A percentile compares a stretch with the other conserved stretches of the same genome.
These are phyloP conservation scores for Fraxinus pennsylvanica DNA, from an alignment of 257 asterid species.

Conservation along the genomic window DNA sequence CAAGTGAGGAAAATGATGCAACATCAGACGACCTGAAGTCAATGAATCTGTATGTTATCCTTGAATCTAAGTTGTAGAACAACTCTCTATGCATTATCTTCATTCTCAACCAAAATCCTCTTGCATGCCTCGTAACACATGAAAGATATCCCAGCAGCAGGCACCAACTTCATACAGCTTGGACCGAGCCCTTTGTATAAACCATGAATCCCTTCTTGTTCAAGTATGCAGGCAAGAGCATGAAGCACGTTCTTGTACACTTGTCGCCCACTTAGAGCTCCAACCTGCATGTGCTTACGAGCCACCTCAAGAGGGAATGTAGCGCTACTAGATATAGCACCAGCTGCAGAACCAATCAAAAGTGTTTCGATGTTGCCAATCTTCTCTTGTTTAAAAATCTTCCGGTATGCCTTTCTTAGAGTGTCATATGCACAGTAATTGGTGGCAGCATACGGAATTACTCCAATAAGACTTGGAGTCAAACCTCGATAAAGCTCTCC, in stretches of 20 bases:
- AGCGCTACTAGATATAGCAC: constrained; percentile 91
- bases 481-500: constrained; percentile 92
- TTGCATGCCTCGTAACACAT: constrained; percentile 98
- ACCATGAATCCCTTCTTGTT: constrained; percentile 75
- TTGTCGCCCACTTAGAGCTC: constrained; percentile 82
- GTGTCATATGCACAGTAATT: constrained; percentile 90
- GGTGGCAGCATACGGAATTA: constrained; percentile 85
- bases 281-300: constrained; percentile 92
- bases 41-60: constrained; percentile 27
- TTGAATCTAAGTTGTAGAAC: neutral
- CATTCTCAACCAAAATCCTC: constrained; percentile 76
- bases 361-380: constrained; percentile 88
- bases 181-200: constrained; percentile 88
- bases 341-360: constrained; percentile 83
- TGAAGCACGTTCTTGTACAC: constrained; percentile 82
- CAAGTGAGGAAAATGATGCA: constrained; percentile 7
- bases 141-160: constrained; percentile 96
- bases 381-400: constrained; percentile 56
- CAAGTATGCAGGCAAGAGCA: constrained; percentile 79
- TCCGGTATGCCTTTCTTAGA: constrained; percentile 58
- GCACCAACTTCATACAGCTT: constrained; percentile 87
- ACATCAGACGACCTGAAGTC: constrained; percentile 3
- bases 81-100: constrained; percentile 44
- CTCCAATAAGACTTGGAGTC: constrained; percentile 84
- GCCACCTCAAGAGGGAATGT: constrained; percentile 96